Percentiles rank a stretch among this genome's conserved stretches.
Conservation (phyloP, 805 yeast species). For the Metschnikowia hibisci region DNA sequence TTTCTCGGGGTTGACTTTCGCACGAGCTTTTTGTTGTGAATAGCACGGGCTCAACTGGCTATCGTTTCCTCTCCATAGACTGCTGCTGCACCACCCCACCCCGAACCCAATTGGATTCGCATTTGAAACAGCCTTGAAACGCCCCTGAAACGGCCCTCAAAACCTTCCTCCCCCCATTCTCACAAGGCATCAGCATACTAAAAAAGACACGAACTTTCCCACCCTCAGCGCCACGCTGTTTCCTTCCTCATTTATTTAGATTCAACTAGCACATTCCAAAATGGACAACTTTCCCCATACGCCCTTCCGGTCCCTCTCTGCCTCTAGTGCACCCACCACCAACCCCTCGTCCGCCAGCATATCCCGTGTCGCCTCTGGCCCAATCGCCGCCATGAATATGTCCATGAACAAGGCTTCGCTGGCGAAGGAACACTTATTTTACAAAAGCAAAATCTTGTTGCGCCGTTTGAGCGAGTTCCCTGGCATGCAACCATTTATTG, state of each 20-base stretch:
- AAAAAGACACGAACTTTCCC: neutral
- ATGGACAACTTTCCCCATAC: slow-evolving; percentile 23
- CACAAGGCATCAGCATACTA: neutral
- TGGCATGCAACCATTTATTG: slow-evolving; percentile 65
- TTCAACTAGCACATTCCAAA: neutral
- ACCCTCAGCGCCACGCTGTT: too few relatives aligned
- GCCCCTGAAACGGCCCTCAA: too few relatives aligned
- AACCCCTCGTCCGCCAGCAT: slow-evolving; percentile 31
- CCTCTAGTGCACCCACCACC: slow-evolving; percentile 27
- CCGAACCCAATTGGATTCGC: too few relatives aligned
- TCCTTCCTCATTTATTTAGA: neutral
- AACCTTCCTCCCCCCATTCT: neutral
- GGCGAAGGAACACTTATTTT: slow-evolving; percentile 65
- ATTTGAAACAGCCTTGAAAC: too few relatives aligned
- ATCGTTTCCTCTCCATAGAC: neutral
- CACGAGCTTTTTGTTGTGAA: slow-evolving; percentile 5
- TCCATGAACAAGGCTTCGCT: slow-evolving; percentile 62
- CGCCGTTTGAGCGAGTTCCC: slow-evolving; percentile 54
- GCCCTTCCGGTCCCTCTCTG: slow-evolving; percentile 38
- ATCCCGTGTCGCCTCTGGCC: slow-evolving; percentile 43
- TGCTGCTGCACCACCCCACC: too few relatives aligned
- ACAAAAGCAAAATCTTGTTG: slow-evolving; percentile 57
- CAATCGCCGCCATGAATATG: slow-evolving; percentile 40
- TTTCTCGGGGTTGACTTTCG: slow-evolving; percentile 6
- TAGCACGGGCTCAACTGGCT: slow-evolving; percentile 2